Conservation (phyloP, 345 rosid species). For the Salix koriyanagi region DNA sequence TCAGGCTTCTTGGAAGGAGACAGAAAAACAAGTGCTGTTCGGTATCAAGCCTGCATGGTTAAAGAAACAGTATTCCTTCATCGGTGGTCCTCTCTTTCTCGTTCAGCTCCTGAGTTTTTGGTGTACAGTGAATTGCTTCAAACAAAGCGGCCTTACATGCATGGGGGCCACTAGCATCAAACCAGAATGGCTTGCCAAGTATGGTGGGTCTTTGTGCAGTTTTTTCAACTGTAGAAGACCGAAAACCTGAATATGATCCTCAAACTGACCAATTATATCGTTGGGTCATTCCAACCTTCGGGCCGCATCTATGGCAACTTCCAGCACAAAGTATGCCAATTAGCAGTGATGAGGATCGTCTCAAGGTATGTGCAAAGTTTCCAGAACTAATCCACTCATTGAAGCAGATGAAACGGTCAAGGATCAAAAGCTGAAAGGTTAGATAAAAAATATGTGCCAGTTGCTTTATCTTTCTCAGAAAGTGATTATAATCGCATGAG, state of each 20-base stretch:
- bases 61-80: constrained; percentile 74
- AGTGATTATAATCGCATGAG: too few species aligned
- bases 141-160: constrained; percentile 76
- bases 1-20: constrained; percentile 31
- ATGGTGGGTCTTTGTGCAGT: constrained; percentile 52
- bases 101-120: constrained; percentile 75
- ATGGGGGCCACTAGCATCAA: constrained; percentile 70
- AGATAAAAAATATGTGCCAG: too few species aligned
- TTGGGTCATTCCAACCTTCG: constrained; percentile 64
- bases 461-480: too few species aligned
- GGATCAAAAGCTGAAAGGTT: too few species aligned
- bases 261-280: constrained; percentile 46
- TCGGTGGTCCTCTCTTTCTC: constrained; percentile 62
- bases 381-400: too few species aligned
- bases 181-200: constrained; percentile 72
- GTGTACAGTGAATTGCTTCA: constrained; percentile 71
- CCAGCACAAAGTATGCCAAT: constrained; percentile 47
- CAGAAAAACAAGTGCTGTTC: constrained; percentile 42
- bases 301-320: constrained; percentile 67
- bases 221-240: constrained; percentile 52
- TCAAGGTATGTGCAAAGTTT: constrained; percentile 44
- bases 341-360: constrained; percentile 25
- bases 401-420: too few species aligned
- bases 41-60: constrained; percentile 66
- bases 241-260: constrained; percentile 59